Evolutionary conservation across 352 stramenopile genomes (phyloP).

Genomic region (Pythium diclinum): DNA sequence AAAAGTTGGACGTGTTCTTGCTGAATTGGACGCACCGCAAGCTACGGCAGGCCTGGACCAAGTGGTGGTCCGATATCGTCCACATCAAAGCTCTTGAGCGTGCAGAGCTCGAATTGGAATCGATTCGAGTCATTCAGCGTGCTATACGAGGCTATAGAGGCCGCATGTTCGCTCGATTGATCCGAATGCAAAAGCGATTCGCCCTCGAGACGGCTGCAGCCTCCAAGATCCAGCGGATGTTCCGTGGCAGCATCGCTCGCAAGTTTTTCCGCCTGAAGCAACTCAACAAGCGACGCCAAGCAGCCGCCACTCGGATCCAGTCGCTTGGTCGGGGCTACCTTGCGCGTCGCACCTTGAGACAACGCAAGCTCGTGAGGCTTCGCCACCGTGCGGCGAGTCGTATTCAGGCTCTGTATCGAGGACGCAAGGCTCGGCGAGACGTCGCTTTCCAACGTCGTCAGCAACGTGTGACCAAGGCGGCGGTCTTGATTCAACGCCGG

Average conservation of each 20-base stretch:
- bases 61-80: slow-evolving; percentile 59
- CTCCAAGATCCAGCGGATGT: slow-evolving; percentile 56
- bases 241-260: slow-evolving; percentile 51
- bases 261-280: slow-evolving; percentile 65
- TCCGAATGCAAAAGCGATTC: slow-evolving; percentile 44
- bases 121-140: slow-evolving; percentile 58
- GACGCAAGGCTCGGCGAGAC: slow-evolving; percentile 42
- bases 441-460: slow-evolving; percentile 27
- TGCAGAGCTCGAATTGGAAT: slow-evolving; percentile 41
- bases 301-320: slow-evolving; percentile 55
- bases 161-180: slow-evolving; percentile 41
- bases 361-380: slow-evolving; percentile 25
- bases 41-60: slow-evolving; percentile 60
- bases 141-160: slow-evolving; percentile 50
- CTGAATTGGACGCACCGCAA: slow-evolving; percentile 70
- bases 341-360: slow-evolving; percentile 26
- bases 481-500: slow-evolving; percentile 57
- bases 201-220: slow-evolving; percentile 39
- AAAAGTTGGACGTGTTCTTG: slow-evolving; percentile 70
- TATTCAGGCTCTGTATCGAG: slow-evolving; percentile 60
- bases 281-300: slow-evolving; percentile 35
- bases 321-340: slow-evolving; percentile 41
- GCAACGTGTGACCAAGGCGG: slow-evolving; percentile 37
- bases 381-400: slow-evolving; percentile 41
- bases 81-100: slow-evolving; percentile 52